phyloP scores from a whole-genome alignment of 768 basidiomycete species.

The Sarcodon sp. region DNA sequence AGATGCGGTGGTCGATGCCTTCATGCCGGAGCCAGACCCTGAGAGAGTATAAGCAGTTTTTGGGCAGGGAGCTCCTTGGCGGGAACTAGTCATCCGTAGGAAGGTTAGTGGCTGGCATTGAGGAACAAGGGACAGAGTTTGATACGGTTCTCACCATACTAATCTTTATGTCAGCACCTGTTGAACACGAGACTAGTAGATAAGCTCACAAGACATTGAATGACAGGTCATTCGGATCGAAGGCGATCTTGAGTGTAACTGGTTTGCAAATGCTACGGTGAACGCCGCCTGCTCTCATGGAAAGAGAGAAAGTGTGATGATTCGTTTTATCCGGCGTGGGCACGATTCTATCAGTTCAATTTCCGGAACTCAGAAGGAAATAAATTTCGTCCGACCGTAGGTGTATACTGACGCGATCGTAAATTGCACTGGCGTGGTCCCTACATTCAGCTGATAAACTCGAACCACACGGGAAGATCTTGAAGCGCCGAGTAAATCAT shows the following conservation, averaged over 20 bases:
- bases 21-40: conserved; percentile 53
- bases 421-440: neutral
- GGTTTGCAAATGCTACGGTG: conserved; percentile 42
- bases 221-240: conserved; percentile 42
- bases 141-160: too few species aligned
- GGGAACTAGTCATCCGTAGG: conserved; percentile 26
- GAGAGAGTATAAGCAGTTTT: conserved; percentile 39
- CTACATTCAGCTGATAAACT: neutral
- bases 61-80: conserved; percentile 41
- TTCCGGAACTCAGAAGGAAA: neutral
- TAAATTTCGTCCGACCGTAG: neutral
- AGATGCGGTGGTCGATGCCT: conserved; percentile 48
- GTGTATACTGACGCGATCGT: conserved; percentile 6
- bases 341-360: conserved; percentile 13
- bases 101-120: conserved; percentile 15
- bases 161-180: neutral
- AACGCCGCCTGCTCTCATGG: conserved; percentile 39
- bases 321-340: conserved; percentile 12
- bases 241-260: conserved; percentile 26
- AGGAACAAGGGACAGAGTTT: neutral
- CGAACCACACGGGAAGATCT: neutral
- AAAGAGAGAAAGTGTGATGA: conserved; percentile 38
- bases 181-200: neutral
- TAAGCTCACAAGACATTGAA: conserved; percentile 49
- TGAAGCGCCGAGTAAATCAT: too few species aligned